Conservation (phyloP, 2,329 filamentous ascomycete genomes). For the Penicillium sp. region DNA sequence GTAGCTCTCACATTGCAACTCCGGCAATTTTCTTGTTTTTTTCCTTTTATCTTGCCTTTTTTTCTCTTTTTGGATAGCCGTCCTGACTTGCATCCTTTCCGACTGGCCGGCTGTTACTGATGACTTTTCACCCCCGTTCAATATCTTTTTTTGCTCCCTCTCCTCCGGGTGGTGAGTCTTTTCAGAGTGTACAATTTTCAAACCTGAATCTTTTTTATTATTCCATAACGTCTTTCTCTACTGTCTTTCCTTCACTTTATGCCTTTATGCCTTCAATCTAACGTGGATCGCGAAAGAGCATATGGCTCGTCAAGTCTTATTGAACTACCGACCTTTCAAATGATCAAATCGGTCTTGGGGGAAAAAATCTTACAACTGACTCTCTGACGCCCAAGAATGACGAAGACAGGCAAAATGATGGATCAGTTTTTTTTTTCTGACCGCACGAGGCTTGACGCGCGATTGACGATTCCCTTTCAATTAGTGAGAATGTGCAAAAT, state of each 20-base stretch:
- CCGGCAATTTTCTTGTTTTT: constrained; percentile 2
- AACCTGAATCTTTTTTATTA: constrained; percentile 16
- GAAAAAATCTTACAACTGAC: too few relatives aligned
- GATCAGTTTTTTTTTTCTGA: too few relatives aligned
- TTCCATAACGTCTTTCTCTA: constrained; percentile 14
- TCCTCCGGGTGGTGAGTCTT: constrained; percentile 19
- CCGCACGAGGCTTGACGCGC: too few relatives aligned
- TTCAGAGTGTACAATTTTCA: constrained; percentile 30
- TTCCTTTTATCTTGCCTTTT: too few relatives aligned
- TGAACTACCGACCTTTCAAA: too few relatives aligned
- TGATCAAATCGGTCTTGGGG: too few relatives aligned
- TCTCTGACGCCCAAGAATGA: too few relatives aligned
- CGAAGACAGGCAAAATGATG: too few relatives aligned
- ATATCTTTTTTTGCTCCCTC: constrained; percentile 7
- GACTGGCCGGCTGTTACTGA: constrained; percentile 20
- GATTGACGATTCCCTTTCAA: too few relatives aligned
- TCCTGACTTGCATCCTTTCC: constrained; percentile 20
- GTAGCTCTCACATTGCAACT: constrained; percentile 7
- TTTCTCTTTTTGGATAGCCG: constrained; percentile 1
- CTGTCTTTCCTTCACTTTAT: constrained; percentile 1
- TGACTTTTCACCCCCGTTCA: constrained; percentile 6
- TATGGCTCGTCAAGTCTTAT: too few relatives aligned
- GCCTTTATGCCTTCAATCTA: neutral
- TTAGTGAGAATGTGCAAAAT: too few relatives aligned
- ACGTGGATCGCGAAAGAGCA: neutral